Evolutionary conservation across 495 filamentous ascomycete genomes (phyloP).

Genomic region (Penicillium nucicola): DNA sequence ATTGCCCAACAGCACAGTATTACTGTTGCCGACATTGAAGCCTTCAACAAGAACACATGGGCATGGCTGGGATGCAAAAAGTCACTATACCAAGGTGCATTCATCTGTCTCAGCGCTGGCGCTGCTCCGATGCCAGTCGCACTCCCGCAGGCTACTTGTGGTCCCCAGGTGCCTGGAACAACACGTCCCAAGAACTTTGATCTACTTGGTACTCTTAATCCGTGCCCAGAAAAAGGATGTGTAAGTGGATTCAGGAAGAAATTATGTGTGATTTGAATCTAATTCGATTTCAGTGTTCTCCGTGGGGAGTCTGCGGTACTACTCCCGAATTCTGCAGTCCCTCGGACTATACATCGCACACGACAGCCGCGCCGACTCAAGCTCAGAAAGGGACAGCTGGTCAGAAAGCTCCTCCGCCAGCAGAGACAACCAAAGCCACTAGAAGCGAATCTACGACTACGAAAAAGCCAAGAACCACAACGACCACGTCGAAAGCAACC

Average conservation of each 20-base stretch:
- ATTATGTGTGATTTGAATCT: not conserved
- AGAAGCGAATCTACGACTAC: not conserved
- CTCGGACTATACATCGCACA: not conserved
- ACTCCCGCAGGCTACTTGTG: not conserved
- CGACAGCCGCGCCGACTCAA: not conserved
- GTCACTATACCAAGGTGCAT: not conserved
- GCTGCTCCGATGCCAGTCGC: conserved; percentile 1
- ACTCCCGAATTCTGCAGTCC: not conserved
- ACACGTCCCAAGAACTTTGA: not conserved
- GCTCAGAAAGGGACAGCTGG: too few relatives aligned
- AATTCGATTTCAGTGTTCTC: not conserved
- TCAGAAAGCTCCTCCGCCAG: not conserved
- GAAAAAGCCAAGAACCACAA: not conserved
- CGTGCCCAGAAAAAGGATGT: not conserved
- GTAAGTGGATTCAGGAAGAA: not conserved
- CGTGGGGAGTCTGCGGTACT: not conserved
- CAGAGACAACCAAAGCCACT: not conserved
- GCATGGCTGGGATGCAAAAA: not conserved
- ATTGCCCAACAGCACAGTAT: not conserved
- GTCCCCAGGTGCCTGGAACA: conserved; percentile 2
- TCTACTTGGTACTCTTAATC: not conserved
- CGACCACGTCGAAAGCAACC: not conserved
- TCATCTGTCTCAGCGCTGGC: not conserved
- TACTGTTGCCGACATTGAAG: not conserved
- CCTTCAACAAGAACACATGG: not conserved